Evolutionary conservation across 1,139 yeast species (phyloP), one percentile per base, ranked within the genome.

Genomic region (Debaryomycetaceae sp.): DNA sequence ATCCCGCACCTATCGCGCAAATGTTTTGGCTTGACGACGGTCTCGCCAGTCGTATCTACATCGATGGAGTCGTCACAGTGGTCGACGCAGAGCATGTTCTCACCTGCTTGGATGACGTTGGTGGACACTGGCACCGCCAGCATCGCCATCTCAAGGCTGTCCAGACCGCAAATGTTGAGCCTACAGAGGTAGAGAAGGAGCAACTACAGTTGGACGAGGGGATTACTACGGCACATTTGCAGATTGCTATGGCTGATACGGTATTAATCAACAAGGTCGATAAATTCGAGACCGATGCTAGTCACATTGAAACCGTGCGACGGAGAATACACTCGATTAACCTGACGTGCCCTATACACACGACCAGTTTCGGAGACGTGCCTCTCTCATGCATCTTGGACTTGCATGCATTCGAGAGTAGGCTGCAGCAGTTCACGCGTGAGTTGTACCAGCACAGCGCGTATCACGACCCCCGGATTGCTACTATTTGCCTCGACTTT

Each of bases 11-110:
- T 0, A 85, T 90, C 22, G 95, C 96, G 6, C 74, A 77, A 40
- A 90, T 90, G 95, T 90, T 90, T 53, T 90, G 98, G 98, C 63
- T 87, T 24, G 98, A 90, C 50, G 92, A 82, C 22, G 96, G 90
- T 0, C 59, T 90, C 32, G 68, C 78, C 10, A 77, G 95, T 5
- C 77, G 75, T 39, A 83, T 90, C 2, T 83, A 82, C 49, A 78
- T 90, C 25, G 98, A 90, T 53, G 95, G 96, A 0, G 86, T 90
- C 4, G 70, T 92, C n/a, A 81, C 96, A 0, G 96, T 92, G 4
- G 62, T 90, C 27, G 98, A 90, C 52, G 65, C 83, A 1, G 74
- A 68, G 30, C 77, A 86, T 44, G 76, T 90, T 21, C 44, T 67
- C 14, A 60, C 59, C 31, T 77, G 83, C 38, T 59, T 90, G 27